These are phyloP conservation scores for Meyerozyma guilliermondii DNA, from an alignment of 1,139 yeast genomes.

Conservation along the genomic window DNA sequence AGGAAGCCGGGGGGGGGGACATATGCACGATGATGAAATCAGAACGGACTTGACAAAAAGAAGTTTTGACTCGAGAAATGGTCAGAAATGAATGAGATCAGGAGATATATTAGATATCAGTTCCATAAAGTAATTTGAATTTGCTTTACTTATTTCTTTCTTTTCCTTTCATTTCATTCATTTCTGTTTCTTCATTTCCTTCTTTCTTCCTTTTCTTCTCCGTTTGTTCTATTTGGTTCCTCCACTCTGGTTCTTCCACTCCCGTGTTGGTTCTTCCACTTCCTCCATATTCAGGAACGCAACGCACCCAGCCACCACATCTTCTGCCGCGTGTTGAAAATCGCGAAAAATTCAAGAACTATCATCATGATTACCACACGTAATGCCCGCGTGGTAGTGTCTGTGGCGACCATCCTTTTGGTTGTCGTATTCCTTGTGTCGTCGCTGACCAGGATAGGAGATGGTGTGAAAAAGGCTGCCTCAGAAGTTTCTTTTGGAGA, in stretches of 20 bases:
- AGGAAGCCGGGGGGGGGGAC: neutral
- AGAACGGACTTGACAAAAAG: too few relatives aligned
- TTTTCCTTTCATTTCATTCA: too few relatives aligned
- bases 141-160: too few relatives aligned
- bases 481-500: constrained; percentile 18
- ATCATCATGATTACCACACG: constrained; percentile 30
- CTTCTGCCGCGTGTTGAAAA: neutral
- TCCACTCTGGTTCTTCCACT: neutral
- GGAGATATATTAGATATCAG: too few relatives aligned
- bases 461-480: constrained; percentile 17
- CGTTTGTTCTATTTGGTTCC: neutral
- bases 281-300: too few relatives aligned
- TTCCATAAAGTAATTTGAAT: too few relatives aligned
- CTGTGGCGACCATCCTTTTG: constrained; percentile 30
- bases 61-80: too few relatives aligned
- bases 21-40: neutral
- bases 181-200: too few relatives aligned
- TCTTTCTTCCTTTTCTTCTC: neutral
- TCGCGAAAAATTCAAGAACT: neutral
- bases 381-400: constrained; percentile 31
- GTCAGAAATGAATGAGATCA: too few relatives aligned
- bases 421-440: constrained; percentile 33
- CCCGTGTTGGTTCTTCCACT: too few relatives aligned
- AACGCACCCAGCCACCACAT: neutral
- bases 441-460: constrained; percentile 25